phyloP scores from a whole-genome alignment of 805 yeast genomes.

The Torulaspora maleeae region DNA sequence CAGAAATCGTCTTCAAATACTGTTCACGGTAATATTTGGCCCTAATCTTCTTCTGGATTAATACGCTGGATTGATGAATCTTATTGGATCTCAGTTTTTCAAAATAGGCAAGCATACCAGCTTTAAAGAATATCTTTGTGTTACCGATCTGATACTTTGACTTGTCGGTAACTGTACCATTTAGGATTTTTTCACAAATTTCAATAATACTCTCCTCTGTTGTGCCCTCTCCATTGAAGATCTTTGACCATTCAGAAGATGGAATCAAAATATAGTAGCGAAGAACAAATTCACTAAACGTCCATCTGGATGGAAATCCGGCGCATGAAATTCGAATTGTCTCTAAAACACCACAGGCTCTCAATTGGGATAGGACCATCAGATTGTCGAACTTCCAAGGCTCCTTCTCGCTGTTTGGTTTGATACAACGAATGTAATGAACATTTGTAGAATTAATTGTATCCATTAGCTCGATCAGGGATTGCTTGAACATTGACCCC shows the following conservation, averaged over 20 bases:
- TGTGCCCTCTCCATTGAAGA: slow-evolving; percentile 44
- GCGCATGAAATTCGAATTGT: slow-evolving; percentile 96
- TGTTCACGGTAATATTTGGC: slow-evolving; percentile 57
- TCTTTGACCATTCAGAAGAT: slow-evolving; percentile 61
- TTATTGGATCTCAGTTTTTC: slow-evolving; percentile 81
- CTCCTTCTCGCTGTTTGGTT: slow-evolving; percentile 87
- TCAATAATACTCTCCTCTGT: slow-evolving; percentile 52
- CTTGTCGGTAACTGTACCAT: slow-evolving; percentile 55
- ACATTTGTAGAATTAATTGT: slow-evolving; percentile 93
- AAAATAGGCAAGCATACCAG: slow-evolving; percentile 90
- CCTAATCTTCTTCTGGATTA: slow-evolving; percentile 80
- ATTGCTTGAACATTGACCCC: slow-evolving; percentile 90
- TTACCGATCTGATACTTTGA: slow-evolving; percentile 83
- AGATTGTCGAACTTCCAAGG: slow-evolving; percentile 96
- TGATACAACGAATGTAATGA: slow-evolving; percentile 95
- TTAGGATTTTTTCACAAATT: slow-evolving; percentile 62
- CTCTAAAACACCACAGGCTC: slow-evolving; percentile 98
- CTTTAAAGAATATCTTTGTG: slow-evolving; percentile 91
- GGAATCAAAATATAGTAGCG: slow-evolving; percentile 80
- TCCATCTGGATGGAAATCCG: slow-evolving; percentile 95
- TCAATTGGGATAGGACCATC: slow-evolving; percentile 92
- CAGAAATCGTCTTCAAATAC: slow-evolving; percentile 49
- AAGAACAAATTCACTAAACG: slow-evolving; percentile 87
- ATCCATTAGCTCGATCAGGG: slow-evolving; percentile 85
- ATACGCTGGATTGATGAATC: slow-evolving; percentile 66